phyloP scores from a whole-genome alignment of 352 stramenopile species.

The Pythium vanterpoolii region DNA sequence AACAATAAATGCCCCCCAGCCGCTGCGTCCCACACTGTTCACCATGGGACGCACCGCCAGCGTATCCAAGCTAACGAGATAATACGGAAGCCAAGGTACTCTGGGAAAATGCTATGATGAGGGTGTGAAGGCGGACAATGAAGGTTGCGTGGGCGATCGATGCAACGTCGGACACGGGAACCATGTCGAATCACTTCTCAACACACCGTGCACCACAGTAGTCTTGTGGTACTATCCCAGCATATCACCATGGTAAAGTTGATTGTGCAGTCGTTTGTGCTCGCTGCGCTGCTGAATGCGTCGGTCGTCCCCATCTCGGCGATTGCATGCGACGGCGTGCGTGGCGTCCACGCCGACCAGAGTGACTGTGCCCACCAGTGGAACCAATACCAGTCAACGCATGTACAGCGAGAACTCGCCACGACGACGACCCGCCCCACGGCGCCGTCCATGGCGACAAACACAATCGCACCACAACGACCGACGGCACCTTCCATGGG shows the following conservation, averaged over 20 bases:
- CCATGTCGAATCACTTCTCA: not conserved
- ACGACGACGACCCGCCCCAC: not conserved
- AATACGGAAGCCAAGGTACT: not conserved
- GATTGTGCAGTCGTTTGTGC: not conserved
- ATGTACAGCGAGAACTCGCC: not conserved
- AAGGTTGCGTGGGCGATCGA: not conserved
- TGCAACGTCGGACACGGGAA: too few relatives aligned
- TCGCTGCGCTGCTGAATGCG: not conserved
- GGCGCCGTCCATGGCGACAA: not conserved
- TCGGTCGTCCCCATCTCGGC: not conserved
- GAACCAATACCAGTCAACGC: not conserved
- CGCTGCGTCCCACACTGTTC: not conserved
- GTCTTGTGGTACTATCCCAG: not conserved
- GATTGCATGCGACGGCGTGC: not conserved
- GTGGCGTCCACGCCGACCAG: not conserved
- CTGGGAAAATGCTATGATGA: not conserved
- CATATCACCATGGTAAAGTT: not conserved
- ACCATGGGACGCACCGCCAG: not conserved
- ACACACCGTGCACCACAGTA: not conserved
- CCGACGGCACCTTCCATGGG: not conserved
- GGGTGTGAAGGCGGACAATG: not conserved
- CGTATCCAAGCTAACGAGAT: not conserved
- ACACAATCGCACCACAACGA: not conserved
- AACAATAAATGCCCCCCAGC: not conserved
- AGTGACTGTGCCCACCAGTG: not conserved